Evolutionary conservation across 2,329 filamentous ascomycete genomes (phyloP), one percentile per base, ranked within the genome.

Genomic region (Fusarium cyanostomum): DNA sequence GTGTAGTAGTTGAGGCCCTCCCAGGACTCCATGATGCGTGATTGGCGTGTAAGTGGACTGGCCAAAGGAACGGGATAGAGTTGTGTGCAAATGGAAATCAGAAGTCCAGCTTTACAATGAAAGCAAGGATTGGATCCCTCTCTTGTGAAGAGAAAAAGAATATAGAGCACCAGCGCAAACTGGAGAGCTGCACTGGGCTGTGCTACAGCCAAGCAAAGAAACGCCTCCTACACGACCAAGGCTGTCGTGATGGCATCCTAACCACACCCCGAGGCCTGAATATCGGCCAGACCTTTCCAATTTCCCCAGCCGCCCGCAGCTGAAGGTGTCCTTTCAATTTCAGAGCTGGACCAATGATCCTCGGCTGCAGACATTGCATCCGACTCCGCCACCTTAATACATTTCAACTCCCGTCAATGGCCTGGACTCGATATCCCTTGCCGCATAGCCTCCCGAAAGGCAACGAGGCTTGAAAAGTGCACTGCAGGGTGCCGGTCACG

Each of bases 11-110:
- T 56, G 21, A 16, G 12, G 9, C 52, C 41, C 39, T 43, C 34
- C 56, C 56, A 59, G 8, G 45, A 56, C 26, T 59, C 46, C 52
- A 59, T 59, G 33, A 18, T 38, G 45, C 8, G 21, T 37, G 31
- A 26, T 24, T 48, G 33, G 11, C 8, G 34, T 37, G 34, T 27
- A 28, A 27, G 24, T 13, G 37, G 18, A 18, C 28, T 33, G 18
- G 13, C 15, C 6, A 12, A 15, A 8, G 15, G 26, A 24, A 48
- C 37, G 44, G 37, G 33, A 26, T 26, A 34, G 43, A 34, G 28
- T 35, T 21, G 6, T 21, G 4, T 11, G 31, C 16, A 26, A 34
- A 16, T 34, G 13, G 34, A 21, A 8, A 34, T 15, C n/a, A 8
- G 12, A 34, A 5, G 6, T n/a, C n/a, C n/a, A n/a, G n/a, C n/a